phyloP scores from a whole-genome alignment of 352 stramenopile species.

The Phytophthora foliorum region DNA sequence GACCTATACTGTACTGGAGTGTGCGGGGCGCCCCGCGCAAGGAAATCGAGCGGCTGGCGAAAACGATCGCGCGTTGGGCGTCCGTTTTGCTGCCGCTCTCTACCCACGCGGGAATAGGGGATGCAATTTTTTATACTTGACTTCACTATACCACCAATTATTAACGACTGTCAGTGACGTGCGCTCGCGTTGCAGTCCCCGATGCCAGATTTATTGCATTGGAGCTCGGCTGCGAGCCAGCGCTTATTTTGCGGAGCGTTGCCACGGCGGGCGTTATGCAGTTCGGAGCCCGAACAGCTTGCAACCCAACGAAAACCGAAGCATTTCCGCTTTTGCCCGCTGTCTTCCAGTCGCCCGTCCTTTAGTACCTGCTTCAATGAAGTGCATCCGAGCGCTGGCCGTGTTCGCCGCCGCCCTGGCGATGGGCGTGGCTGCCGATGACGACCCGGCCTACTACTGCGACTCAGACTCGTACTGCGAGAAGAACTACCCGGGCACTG shows the following conservation, averaged over 20 bases:
- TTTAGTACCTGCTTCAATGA: slow-evolving; percentile 37
- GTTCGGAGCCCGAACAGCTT: not conserved
- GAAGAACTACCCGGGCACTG: slow-evolving; percentile 69
- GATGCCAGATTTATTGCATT: not conserved
- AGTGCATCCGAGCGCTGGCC: slow-evolving; percentile 47
- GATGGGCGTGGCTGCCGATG: slow-evolving; percentile 34
- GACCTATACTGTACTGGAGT: not conserved
- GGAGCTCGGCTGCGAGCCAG: slow-evolving; percentile 1
- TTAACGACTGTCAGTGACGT: slow-evolving; percentile 21
- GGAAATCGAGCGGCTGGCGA: slow-evolving; percentile 1
- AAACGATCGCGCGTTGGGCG: not conserved
- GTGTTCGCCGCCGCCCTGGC: slow-evolving; percentile 45
- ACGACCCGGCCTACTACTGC: slow-evolving; percentile 62
- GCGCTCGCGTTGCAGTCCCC: slow-evolving; percentile 6
- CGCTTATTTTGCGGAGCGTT: slow-evolving; percentile 29
- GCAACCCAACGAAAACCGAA: slow-evolving; percentile 22
- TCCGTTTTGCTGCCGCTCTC: slow-evolving; percentile 19
- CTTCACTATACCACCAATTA: slow-evolving; percentile 20
- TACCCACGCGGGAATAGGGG: slow-evolving; percentile 23
- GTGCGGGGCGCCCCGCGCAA: not conserved
- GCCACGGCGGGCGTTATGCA: slow-evolving; percentile 15
- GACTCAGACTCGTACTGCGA: slow-evolving; percentile 78
- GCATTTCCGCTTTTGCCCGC: slow-evolving; percentile 42
- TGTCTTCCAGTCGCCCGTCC: slow-evolving; percentile 1
- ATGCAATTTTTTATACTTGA: slow-evolving; percentile 32